phyloP scores from a whole-genome alignment of 805 yeast species.

The Yueomyces sinensis region DNA sequence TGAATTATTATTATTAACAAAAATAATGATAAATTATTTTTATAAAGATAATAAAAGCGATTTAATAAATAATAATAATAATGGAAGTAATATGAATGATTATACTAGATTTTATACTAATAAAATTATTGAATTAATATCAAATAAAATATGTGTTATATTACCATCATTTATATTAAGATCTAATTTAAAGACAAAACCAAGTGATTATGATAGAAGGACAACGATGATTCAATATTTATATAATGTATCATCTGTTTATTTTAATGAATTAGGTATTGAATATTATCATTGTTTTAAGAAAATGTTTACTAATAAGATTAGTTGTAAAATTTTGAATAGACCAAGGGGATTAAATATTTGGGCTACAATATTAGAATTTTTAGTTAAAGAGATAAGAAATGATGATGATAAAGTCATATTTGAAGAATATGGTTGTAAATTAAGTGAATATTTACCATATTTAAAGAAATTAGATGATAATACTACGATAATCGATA shows the following conservation, averaged over 20 bases:
- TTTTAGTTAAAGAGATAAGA: conserved; percentile 10
- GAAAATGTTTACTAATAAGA: conserved; percentile 19
- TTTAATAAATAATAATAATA: conserved; percentile 4
- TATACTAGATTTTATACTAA: conserved; percentile 16
- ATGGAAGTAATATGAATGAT: conserved; percentile 4
- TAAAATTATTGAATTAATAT: conserved; percentile 17
- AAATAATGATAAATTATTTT: conserved; percentile 11
- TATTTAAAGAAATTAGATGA: neutral
- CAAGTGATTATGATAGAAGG: neutral
- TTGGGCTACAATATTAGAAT: conserved; percentile 17
- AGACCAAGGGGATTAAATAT: conserved; percentile 13
- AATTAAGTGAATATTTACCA: neutral
- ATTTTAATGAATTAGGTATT: conserved; percentile 20
- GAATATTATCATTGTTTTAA: conserved; percentile 20
- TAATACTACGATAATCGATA: neutral
- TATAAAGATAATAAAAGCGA: conserved; percentile 3
- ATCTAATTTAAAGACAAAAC: conserved; percentile 5
- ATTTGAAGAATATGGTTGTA: neutral
- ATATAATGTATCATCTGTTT: conserved; percentile 14
- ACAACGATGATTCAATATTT: conserved; percentile 9
- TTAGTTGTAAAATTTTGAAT: conserved; percentile 15
- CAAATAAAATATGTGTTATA: conserved; percentile 13
- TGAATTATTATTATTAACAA: conserved; percentile 8
- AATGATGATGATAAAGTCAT: neutral
- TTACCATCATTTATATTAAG: conserved; percentile 19